Percentiles rank a stretch among this genome's conserved stretches.
Evolutionary conservation across 352 stramenopile species (phyloP).

Genomic region (Phytophthora sojae): DNA sequence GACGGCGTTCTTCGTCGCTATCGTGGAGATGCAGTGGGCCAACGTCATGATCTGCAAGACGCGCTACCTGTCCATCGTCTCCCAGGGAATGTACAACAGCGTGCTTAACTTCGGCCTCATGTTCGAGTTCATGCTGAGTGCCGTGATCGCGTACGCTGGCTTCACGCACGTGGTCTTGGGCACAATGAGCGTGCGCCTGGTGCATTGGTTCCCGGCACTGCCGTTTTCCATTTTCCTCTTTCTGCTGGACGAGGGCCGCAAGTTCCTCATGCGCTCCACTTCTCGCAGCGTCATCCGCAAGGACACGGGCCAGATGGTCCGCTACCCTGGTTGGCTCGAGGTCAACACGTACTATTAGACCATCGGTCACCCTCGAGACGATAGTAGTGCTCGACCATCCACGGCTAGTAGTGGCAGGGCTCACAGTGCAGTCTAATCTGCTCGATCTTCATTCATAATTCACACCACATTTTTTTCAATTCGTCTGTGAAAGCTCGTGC

Average conservation of each 20-base stretch:
- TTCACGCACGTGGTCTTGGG: conserved; percentile 87
- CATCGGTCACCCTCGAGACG: conserved; percentile 7
- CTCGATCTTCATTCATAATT: conserved; percentile 30
- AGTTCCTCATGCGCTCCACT: conserved; percentile 91
- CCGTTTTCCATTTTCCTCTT: conserved; percentile 92
- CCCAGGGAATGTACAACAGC: conserved; percentile 93
- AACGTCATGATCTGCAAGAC: conserved; percentile 95
- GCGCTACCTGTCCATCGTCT: conserved; percentile 88
- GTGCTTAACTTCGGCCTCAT: conserved; percentile 94
- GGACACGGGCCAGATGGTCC: conserved; percentile 81
- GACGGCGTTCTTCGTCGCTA: conserved; percentile 86
- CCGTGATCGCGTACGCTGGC: conserved; percentile 84
- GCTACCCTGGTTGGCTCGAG: conserved; percentile 90
- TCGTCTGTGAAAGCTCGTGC: neutral
- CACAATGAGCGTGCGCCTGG: conserved; percentile 88
- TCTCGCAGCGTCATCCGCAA: conserved; percentile 77
- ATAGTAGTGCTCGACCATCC: neutral
- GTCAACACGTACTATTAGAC: conserved; percentile 92
- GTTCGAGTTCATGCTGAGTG: conserved; percentile 92
- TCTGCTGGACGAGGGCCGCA: conserved; percentile 90
- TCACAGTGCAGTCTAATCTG: conserved; percentile 1
- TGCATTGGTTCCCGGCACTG: conserved; percentile 92
- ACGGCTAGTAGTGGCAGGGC: conserved; percentile 14
- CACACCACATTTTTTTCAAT: conserved; percentile 5
- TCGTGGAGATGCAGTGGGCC: conserved; percentile 92